Conservation (phyloP, 768 basidiomycete genomes). For the Pholiota microspora region DNA sequence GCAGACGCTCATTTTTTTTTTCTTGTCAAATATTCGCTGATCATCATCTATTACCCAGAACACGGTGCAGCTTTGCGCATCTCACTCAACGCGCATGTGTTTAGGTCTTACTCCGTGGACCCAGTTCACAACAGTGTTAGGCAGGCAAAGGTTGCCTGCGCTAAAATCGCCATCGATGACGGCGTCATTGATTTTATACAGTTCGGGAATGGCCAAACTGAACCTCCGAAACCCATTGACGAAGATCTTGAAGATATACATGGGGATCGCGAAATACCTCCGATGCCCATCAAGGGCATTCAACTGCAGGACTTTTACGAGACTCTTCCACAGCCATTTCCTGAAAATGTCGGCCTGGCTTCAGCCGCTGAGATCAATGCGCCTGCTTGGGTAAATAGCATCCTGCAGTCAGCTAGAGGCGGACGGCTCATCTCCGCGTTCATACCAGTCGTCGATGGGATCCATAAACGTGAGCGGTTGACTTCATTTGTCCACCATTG, state of each 20-base stretch:
- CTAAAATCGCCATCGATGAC: constrained; percentile 48
- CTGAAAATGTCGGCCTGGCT: constrained; percentile 47
- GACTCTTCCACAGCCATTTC: constrained; percentile 63
- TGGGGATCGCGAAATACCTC: constrained; percentile 6
- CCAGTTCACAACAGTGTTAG: constrained; percentile 35
- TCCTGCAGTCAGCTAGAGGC: constrained; percentile 52
- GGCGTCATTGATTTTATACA: constrained; percentile 60
- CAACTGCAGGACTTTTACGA: constrained; percentile 61
- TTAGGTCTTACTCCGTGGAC: constrained; percentile 50
- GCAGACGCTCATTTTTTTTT: constrained; percentile 16
- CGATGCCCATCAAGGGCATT: constrained; percentile 21
- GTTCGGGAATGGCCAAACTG: constrained; percentile 49
- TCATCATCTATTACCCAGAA: constrained; percentile 24
- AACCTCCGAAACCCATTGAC: constrained; percentile 25
- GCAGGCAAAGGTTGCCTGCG: constrained; percentile 54
- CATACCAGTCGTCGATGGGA: constrained; percentile 38
- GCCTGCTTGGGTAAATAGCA: constrained; percentile 49
- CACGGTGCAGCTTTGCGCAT: constrained; percentile 60
- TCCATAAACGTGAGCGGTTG: constrained; percentile 41
- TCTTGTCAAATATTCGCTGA: not conserved
- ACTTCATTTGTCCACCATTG: not conserved
- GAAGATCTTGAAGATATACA: constrained; percentile 15
- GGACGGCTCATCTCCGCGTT: constrained; percentile 41
- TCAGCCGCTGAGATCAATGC: constrained; percentile 52
- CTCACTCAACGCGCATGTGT: constrained; percentile 46